Base-by-base conservation (phyloP, 208 protist genomes). In the Trypanosoma conorhini region DNA sequence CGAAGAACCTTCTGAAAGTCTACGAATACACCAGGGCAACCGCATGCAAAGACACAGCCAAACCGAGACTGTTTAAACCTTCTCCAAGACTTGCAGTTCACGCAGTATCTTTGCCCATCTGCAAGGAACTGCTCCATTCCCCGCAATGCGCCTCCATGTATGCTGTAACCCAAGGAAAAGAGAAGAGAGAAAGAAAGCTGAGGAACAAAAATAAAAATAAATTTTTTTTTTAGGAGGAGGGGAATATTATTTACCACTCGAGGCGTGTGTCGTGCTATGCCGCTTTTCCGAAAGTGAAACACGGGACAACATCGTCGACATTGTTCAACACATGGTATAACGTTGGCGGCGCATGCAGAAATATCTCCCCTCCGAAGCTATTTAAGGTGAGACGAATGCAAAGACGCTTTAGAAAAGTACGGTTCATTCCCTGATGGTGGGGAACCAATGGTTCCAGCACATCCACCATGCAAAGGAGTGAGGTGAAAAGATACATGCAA, bases 21-120 rank as follows among this genome's bases (percentile, higher is more conserved):
- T 38, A 89, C 67, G 57, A 59, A 65, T 17, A 66, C 59, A 48
- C 68, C 52, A 4, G 73, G 72, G 52, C 88, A 91, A 7, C 55
- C 31, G 55, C 88, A 93, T 19, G 67, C 58, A 62, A 87, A 93
- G 21, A 91, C 83, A 58, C 88, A 86, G 1, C 88, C 88, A 75
- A 88, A 93, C 30, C 81, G 76, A n/a, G 80, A 89, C 3, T 89
- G 61, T 15, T 77, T 77, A 58, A 93, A 91, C 51, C 28, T 62
- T n/a, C 83, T 70, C 30, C 62, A 59, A 19, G 59, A 35, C 5
- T 77, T 69, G 54, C 88, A 93, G 7, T 44, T 24, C 5, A 66
- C 22, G 63, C 74, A 93, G 17, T 69, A 72, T 52, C 30, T 50
- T 24, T 67, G 76, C 63, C 52, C 79, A 59, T 55, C 60, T 28